Conservation (phyloP, 2,329 filamentous ascomycete genomes). For the Xylaria hypoxylon region DNA sequence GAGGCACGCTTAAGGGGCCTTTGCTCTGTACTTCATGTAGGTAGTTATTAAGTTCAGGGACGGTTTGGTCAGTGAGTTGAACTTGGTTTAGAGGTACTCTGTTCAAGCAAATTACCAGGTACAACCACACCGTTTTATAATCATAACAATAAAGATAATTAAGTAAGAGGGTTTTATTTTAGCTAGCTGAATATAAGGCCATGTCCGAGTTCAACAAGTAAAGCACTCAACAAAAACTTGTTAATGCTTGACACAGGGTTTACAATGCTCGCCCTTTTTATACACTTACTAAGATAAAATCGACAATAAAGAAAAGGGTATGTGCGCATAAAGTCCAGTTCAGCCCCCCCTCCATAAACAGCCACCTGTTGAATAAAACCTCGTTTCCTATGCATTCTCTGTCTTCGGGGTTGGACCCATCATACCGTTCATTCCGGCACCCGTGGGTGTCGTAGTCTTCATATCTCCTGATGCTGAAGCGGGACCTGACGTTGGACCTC, state of each 20-base stretch:
- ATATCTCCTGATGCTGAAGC: slow-evolving; percentile 62
- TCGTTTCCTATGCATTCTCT: slow-evolving; percentile 52
- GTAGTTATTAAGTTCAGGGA: too few relatives aligned
- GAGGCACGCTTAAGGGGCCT: too few relatives aligned
- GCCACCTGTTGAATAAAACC: background rate
- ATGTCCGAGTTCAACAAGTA: slow-evolving; percentile 26
- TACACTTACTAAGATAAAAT: slow-evolving; percentile 37
- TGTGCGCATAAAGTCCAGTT: slow-evolving; percentile 40
- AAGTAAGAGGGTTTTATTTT: slow-evolving; percentile 7
- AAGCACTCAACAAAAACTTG: slow-evolving; percentile 32
- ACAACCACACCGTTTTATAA: background rate
- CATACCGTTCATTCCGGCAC: slow-evolving; percentile 61
- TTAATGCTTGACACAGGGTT: slow-evolving; percentile 35
- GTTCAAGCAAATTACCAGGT: background rate
- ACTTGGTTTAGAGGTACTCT: background rate
- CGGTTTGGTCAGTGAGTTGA: background rate
- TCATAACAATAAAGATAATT: background rate
- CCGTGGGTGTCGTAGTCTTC: slow-evolving; percentile 65
- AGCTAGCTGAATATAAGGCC: background rate
- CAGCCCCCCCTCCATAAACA: slow-evolving; percentile 34
- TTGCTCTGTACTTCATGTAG: too few relatives aligned
- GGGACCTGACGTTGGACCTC: slow-evolving; percentile 57
- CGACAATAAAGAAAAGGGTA: slow-evolving; percentile 44
- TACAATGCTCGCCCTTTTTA: slow-evolving; percentile 37
- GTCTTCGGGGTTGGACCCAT: slow-evolving; percentile 60